Conservation (phyloP, 148 eudicot species). For the Suaeda aralocaspica region DNA sequence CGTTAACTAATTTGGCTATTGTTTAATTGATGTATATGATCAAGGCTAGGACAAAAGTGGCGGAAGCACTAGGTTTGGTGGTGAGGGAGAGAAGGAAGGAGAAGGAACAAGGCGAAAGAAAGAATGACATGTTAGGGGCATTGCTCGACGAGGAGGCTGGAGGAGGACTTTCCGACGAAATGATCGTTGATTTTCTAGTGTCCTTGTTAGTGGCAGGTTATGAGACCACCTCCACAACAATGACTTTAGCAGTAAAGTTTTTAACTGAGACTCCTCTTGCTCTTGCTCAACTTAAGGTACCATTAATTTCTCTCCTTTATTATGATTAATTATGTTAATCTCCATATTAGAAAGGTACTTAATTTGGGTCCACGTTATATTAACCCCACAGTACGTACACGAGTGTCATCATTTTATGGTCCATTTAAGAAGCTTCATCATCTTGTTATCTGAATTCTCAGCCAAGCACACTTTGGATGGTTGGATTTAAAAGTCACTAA, state of each 20-base stretch:
- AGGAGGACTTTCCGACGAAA: slow-evolving; percentile 72
- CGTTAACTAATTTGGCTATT: too few relatives aligned
- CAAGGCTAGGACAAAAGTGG: slow-evolving; percentile 89
- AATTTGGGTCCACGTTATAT: slow-evolving; percentile 26
- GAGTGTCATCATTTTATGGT: slow-evolving; percentile 29
- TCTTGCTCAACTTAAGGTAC: slow-evolving; percentile 77
- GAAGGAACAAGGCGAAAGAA: slow-evolving; percentile 63
- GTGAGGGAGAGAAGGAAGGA: slow-evolving; percentile 65
- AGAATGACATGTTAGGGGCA: slow-evolving; percentile 84
- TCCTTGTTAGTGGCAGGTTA: slow-evolving; percentile 90
- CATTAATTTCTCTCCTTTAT: not conserved
- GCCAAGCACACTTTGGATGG: slow-evolving; percentile 43
- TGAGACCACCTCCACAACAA: slow-evolving; percentile 86
- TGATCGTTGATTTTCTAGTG: slow-evolving; percentile 80
- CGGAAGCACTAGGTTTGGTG: slow-evolving; percentile 72
- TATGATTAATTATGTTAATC: not conserved
- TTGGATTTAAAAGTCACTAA: slow-evolving; percentile 20
- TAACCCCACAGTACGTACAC: slow-evolving; percentile 32
- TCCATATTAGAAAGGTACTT: not conserved
- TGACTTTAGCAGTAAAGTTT: slow-evolving; percentile 90
- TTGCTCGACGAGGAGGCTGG: slow-evolving; percentile 69
- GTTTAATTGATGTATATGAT: not conserved
- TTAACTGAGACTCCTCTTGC: slow-evolving; percentile 86
- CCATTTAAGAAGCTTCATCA: slow-evolving; percentile 24
- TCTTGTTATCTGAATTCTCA: slow-evolving; percentile 41